These are phyloP conservation scores for Petasospora rhodanensis DNA, from an alignment of 1,139 yeast species.

Conservation along the genomic window DNA sequence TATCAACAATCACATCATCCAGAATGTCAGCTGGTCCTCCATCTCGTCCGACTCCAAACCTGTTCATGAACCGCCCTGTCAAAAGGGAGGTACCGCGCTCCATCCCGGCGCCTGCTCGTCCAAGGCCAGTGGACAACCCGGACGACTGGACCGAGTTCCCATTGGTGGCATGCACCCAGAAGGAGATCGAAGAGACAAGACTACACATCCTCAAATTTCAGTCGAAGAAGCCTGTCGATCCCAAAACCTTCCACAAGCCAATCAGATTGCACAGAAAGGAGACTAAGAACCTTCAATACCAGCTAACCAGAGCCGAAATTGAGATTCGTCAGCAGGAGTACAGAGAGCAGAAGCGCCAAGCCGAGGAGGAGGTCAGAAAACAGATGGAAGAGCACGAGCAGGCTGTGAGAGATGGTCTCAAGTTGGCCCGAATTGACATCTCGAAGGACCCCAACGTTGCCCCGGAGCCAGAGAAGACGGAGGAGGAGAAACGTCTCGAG, in stretches of 20 bases:
- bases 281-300: conserved; percentile 68
- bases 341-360: conserved; percentile 15
- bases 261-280: conserved; percentile 69
- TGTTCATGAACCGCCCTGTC: conserved; percentile 13
- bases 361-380: conserved; percentile 13
- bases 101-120: conserved; percentile 15
- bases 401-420: conserved; percentile 37
- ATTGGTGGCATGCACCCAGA: conserved; percentile 66
- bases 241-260: conserved; percentile 69
- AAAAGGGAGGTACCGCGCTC: conserved; percentile 12
- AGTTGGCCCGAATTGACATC: conserved; percentile 12
- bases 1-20: neutral
- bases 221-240: conserved; percentile 66
- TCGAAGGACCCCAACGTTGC: conserved; percentile 32
- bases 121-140: conserved; percentile 16
- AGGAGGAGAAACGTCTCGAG: conserved; percentile 24
- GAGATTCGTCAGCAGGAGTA: conserved; percentile 43
- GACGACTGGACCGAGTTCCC: conserved; percentile 33
- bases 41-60: conserved; percentile 21
- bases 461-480: conserved; percentile 29
- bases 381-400: conserved; percentile 27
- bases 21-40: conserved; percentile 19
- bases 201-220: conserved; percentile 83
- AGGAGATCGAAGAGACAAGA: conserved; percentile 69
- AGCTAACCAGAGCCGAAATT: conserved; percentile 65